These are phyloP conservation scores for Penicillium crustosum DNA, from an alignment of 2,329 filamentous ascomycete genomes.

Conservation along the genomic window DNA sequence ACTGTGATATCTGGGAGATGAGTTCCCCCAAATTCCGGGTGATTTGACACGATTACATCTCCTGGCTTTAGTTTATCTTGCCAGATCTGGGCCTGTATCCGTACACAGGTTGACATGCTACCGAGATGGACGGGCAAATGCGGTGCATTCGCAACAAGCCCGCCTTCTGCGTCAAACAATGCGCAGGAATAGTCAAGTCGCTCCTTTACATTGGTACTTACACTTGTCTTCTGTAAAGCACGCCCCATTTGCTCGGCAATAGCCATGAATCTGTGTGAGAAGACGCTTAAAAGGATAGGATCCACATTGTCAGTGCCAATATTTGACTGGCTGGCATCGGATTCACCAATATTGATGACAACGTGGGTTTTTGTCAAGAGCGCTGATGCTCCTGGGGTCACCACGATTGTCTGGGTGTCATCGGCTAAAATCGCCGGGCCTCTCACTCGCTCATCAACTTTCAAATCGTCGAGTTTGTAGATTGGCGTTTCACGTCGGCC, in stretches of 20 bases:
- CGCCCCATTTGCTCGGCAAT: constrained; percentile 84
- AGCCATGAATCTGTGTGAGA: constrained; percentile 80
- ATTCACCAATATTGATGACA: constrained; percentile 35
- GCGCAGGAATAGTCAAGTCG: constrained; percentile 79
- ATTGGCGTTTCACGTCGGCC: constrained; percentile 75
- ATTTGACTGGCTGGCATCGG: constrained; percentile 27
- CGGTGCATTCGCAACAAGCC: constrained; percentile 65
- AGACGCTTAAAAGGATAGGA: constrained; percentile 75
- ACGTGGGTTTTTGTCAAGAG: constrained; percentile 41
- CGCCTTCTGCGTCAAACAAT: constrained; percentile 71
- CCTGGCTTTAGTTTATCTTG: constrained; percentile 69
- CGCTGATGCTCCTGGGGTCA: constrained; percentile 40
- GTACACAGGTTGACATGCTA: constrained; percentile 76
- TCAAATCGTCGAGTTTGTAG: constrained; percentile 75
- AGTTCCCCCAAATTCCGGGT: constrained; percentile 80
- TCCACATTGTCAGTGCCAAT: constrained; percentile 60
- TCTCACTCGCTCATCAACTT: constrained; percentile 67
- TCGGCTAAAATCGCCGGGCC: constrained; percentile 84
- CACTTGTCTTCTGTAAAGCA: constrained; percentile 69
- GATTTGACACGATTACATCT: constrained; percentile 76
- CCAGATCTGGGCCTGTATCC: constrained; percentile 73
- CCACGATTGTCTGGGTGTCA: constrained; percentile 50
- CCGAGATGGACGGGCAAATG: constrained; percentile 78
- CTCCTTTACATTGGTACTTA: constrained; percentile 77
- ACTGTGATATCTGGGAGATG: constrained; percentile 78